Base-by-base conservation (phyloP, 345 rosid species). In the Luvunga scandens region DNA sequence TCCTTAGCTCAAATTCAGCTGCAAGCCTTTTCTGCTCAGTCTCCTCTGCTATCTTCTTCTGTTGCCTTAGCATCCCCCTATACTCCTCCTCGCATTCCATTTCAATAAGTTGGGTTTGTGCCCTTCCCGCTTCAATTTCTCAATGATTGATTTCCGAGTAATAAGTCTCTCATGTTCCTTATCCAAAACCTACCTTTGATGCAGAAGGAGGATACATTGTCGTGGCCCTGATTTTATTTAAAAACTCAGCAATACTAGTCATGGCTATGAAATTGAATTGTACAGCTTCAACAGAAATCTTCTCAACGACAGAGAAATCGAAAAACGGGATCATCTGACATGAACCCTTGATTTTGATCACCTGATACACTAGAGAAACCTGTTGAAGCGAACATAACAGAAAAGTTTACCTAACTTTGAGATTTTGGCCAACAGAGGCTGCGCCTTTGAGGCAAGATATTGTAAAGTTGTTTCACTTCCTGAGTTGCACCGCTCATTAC, bases 401-500 rank as follows among this genome's bases (percentile, higher is more conserved):
- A 93, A 88, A 45, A 97, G 88, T 56, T 93, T 94, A 53, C 98
- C 94, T 60, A 90, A 81, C 83, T 91, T 94, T 7, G 97, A 94
- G 25, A 80, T 83, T 83, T 87, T 97, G 71, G 88, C 69, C 80
- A 97, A 79, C 72, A 93, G 66, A 30, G 98, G 97, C 81, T 91
- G 98, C 64, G 86, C 84, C 87, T 90, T 94, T 33, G 88, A 83
- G 9, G 94, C 93, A 75, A 93, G 92, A 86, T 94, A 87, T 93
- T 88, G 84, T 90, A 93, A 56, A 97, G 92, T 81, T 97, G 98
- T 81, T 97, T 97, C 39, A 93, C 98, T 83, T 97, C 99, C 84
- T 90, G 99, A n/a, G 90, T 90, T 5, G 91, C 98, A 89, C 97
- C 94, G 82, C 93, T 92, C 81, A 93, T 78, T 27, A 93, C 98